phyloP scores from a whole-genome alignment of 139 green algal species.

The Picochlorum sp. region DNA sequence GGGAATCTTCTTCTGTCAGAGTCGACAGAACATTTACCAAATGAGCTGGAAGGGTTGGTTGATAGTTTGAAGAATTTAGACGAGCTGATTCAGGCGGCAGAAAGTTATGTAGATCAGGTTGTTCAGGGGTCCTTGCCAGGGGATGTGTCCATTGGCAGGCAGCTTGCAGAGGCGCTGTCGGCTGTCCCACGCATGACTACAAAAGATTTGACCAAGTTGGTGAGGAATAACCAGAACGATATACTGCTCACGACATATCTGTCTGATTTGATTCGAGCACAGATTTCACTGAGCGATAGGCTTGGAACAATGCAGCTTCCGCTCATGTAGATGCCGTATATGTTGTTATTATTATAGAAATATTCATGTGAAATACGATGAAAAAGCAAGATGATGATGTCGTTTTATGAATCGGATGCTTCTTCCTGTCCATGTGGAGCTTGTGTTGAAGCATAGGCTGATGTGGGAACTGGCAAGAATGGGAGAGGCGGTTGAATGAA shows the following conservation, averaged over 20 bases:
- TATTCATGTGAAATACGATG: background rate
- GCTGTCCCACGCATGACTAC: slow-evolving; percentile 61
- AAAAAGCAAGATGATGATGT: background rate
- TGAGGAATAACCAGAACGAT: slow-evolving; percentile 80
- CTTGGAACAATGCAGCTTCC: slow-evolving; percentile 76
- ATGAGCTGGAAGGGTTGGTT: slow-evolving; percentile 66
- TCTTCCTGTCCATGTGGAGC: too few relatives aligned
- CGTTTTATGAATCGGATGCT: background rate
- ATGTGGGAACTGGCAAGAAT: too few relatives aligned
- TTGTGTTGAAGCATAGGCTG: too few relatives aligned
- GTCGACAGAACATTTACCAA: slow-evolving; percentile 16
- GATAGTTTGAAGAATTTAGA: slow-evolving; percentile 51
- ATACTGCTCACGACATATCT: slow-evolving; percentile 80
- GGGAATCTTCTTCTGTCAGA: slow-evolving; percentile 16
- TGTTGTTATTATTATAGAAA: background rate
- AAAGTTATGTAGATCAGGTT: slow-evolving; percentile 76
- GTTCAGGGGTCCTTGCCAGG: slow-evolving; percentile 47
- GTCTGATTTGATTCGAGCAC: slow-evolving; percentile 70
- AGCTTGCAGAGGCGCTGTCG: slow-evolving; percentile 80
- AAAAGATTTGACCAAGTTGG: slow-evolving; percentile 71
- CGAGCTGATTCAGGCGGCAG: slow-evolving; percentile 43
- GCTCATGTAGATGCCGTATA: slow-evolving; percentile 41
- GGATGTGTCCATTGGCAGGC: slow-evolving; percentile 66
- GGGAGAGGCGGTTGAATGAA: background rate
- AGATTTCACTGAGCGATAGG: slow-evolving; percentile 83